phyloP scores from a whole-genome alignment of 805 yeast species.

The Suhomyces pyralidae region DNA sequence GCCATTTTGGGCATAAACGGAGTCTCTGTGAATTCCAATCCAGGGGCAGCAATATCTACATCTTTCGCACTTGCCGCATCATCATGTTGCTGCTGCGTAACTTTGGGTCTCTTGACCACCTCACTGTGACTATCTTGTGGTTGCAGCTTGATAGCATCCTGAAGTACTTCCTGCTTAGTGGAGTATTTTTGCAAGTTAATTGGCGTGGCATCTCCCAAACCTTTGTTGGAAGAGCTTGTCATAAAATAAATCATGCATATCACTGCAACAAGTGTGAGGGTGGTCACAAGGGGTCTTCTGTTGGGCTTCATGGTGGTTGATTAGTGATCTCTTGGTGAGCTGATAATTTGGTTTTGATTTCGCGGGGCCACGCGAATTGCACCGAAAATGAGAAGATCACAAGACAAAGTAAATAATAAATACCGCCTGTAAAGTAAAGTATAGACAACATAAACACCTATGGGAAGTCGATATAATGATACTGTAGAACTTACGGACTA shows the following conservation, averaged over 20 bases:
- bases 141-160: background rate
- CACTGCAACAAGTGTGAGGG: conserved; percentile 23
- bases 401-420: background rate
- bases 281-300: conserved; percentile 27
- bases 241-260: conserved; percentile 27
- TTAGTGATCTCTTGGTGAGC: background rate
- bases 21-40: conserved; percentile 10
- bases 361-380: background rate
- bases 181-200: conserved; percentile 14
- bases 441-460: no score
- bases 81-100: background rate
- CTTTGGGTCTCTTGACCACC: background rate
- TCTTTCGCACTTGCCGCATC: background rate
- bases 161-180: conserved; percentile 2
- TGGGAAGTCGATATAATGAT: no score
- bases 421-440: background rate
- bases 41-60: background rate
- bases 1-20: conserved; percentile 94
- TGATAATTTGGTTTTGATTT: background rate
- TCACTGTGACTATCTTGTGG: background rate
- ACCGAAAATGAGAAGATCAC: background rate
- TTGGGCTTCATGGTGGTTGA: conserved; percentile 16
- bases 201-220: conserved; percentile 23
- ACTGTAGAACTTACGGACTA: no score
- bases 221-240: conserved; percentile 15